Percentiles rank a stretch among this genome's conserved stretches.
Conservation (phyloP, 1,284 basidiomycete species). For the Sporisorium exsertum region DNA sequence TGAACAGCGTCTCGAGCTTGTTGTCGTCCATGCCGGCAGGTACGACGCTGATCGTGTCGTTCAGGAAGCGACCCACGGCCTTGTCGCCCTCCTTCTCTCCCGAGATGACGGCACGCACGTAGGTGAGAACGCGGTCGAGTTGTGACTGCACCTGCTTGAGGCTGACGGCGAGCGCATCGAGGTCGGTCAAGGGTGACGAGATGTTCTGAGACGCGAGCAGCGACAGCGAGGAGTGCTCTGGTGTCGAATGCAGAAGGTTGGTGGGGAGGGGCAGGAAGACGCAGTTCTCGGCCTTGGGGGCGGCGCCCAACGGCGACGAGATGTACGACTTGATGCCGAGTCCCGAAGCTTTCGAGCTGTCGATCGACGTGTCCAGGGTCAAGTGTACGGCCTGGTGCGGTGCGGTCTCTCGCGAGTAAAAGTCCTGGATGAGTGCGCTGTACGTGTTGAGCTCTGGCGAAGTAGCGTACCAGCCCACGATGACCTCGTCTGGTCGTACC, state of each 20-base stretch:
- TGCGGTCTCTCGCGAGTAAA: constrained; percentile 91
- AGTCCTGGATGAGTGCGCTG: constrained; percentile 97
- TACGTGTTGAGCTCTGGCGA: constrained; percentile 88
- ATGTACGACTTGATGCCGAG: constrained; percentile 84
- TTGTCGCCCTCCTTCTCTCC: constrained; percentile 85
- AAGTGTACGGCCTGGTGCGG: constrained; percentile 92
- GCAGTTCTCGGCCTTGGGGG: constrained; percentile 66
- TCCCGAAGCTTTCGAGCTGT: constrained; percentile 49
- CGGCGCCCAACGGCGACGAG: constrained; percentile 74
- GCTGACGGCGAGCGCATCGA: constrained; percentile 76
- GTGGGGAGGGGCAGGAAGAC: constrained; percentile 65
- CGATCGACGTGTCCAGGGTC: constrained; percentile 85
- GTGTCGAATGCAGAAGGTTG: constrained; percentile 69
- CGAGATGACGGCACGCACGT: constrained; percentile 84
- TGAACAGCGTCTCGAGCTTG: constrained; percentile 66
- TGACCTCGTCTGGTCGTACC: constrained; percentile 84
- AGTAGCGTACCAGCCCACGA: constrained; percentile 81
- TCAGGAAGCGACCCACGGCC: constrained; percentile 88
- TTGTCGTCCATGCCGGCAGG: constrained; percentile 60
- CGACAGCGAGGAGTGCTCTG: constrained; percentile 64
- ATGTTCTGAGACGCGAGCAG: constrained; percentile 80
- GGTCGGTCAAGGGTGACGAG: constrained; percentile 62
- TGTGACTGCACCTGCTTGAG: constrained; percentile 80
- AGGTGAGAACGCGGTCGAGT: constrained; percentile 85
- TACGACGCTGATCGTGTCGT: constrained; percentile 77